phyloP scores from a whole-genome alignment of 1,139 yeast species.

The Arxiozyma telluris region DNA sequence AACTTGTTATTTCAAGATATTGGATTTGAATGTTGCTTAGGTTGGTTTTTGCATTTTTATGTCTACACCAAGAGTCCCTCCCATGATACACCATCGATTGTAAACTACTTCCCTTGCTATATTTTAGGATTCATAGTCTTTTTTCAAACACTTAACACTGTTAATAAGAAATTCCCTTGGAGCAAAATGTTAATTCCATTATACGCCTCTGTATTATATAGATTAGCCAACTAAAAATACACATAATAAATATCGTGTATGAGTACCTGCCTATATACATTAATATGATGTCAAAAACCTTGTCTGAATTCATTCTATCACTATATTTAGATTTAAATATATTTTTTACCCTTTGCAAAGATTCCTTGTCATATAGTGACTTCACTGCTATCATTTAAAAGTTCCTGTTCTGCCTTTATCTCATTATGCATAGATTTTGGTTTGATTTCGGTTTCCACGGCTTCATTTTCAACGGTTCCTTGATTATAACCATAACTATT shows the following conservation, averaged over 20 bases:
- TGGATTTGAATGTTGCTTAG: constrained; percentile 39
- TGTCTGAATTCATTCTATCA: not conserved
- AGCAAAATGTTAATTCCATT: not conserved
- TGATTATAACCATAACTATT: not conserved
- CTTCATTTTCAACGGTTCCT: not conserved
- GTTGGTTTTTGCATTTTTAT: constrained; percentile 52
- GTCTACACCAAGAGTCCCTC: constrained; percentile 43
- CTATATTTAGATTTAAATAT: too few relatives aligned
- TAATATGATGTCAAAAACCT: too few relatives aligned
- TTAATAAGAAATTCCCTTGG: not conserved
- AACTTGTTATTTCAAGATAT: constrained; percentile 23
- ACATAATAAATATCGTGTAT: not conserved
- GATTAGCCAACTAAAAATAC: not conserved
- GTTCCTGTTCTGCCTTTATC: not conserved
- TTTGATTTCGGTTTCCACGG: not conserved
- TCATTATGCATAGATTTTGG: not conserved
- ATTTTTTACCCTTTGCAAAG: too few relatives aligned
- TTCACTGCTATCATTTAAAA: not conserved
- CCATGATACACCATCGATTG: not conserved
- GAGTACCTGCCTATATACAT: too few relatives aligned
- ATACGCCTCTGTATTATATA: not conserved
- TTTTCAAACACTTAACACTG: not conserved
- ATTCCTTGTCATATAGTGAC: not conserved
- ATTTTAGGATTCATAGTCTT: constrained; percentile 32
- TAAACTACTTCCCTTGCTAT: constrained; percentile 51